Base-by-base conservation (phyloP, 371 early-diverging fungal genomes). In the Actinomortierella wolfii region DNA sequence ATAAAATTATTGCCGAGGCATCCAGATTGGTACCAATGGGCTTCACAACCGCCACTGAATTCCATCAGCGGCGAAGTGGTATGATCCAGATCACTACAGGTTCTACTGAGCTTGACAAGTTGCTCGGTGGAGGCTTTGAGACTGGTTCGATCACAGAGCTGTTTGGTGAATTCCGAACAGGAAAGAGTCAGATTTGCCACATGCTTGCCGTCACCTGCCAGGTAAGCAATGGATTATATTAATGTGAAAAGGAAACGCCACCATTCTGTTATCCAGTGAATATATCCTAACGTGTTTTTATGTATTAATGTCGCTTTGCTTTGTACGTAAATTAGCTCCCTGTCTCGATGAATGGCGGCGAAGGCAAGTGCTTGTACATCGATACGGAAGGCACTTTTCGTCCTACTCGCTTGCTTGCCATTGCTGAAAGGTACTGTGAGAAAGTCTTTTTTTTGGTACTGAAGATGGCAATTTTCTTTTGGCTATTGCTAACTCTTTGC, bases 371-470 rank as follows among this genome's bases (percentile, higher is more conserved):
- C 66, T 71, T 99, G 64, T 99, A 95, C 77, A 97, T 99, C 62
- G 99, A 99, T 78, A 99, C 99, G 0, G 99, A 99, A 80, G 97
- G 97, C 39, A 99, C 99, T 0, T 99, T 99, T 79, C 88, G 99
- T 51, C 94, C 99, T 0, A 96, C 92, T 67, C 84, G 99, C 49
- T 76, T 97, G 14, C 73, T 95, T 13, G 86, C 97, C 3, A 92
- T 97, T 51, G 95, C 99, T n/a, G 91, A 96, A 76, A 81, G 97
- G 79, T 92, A 57, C 55, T 48, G 17, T 7, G 34, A 21, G 17
- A 23, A 11, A n/a, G 25, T 4, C 45, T 28, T 45, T 45, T 28
- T 25, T 20, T 56, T 4, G 3, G 5, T 17, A 51, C 43, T 52
- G 51, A 14, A n/a, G 15, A 51, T 13, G n/a, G 5, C 17, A 45